Evolutionary conservation across 2,329 filamentous ascomycete species (phyloP).

Genomic region (Aspergillus latus): DNA sequence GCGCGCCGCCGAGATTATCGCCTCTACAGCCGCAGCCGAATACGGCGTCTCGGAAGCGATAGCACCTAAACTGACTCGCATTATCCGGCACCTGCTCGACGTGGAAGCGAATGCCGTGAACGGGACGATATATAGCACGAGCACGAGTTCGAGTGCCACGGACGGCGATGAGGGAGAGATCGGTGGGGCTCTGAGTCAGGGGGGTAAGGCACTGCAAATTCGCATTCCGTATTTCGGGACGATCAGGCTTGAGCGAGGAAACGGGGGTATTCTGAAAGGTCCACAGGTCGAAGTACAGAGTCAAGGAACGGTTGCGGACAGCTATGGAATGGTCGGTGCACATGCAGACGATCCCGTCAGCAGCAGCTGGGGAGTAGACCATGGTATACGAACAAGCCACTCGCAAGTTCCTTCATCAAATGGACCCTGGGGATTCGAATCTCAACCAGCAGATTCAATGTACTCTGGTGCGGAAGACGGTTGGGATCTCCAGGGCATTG

Average conservation of each 20-base stretch:
- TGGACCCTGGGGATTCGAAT: background rate
- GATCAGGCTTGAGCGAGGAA: slow-evolving; percentile 7
- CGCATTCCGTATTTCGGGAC: slow-evolving; percentile 14
- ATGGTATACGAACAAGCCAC: too few species aligned
- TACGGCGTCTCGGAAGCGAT: background rate
- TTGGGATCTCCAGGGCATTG: slow-evolving; percentile 11
- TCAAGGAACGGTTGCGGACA: too few species aligned
- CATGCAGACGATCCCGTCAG: background rate
- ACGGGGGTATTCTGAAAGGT: background rate
- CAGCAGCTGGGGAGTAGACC: background rate
- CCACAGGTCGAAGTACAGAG: background rate
- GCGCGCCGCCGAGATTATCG: slow-evolving; percentile 36
- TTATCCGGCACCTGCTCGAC: slow-evolving; percentile 39
- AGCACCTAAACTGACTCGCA: background rate
- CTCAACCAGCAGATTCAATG: background rate
- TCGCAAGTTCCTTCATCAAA: too few species aligned
- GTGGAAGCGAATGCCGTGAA: slow-evolving; percentile 40
- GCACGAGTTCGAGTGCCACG: background rate
- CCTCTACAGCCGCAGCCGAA: slow-evolving; percentile 3
- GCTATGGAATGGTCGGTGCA: background rate
- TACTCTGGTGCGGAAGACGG: background rate
- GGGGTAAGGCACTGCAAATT: background rate
- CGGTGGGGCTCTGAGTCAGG: background rate
- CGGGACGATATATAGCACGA: slow-evolving; percentile 20
- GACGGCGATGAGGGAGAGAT: slow-evolving; percentile 1